Base-by-base conservation (phyloP, 2,329 filamentous ascomycete genomes). In the Aspergillus novofumigatus region DNA sequence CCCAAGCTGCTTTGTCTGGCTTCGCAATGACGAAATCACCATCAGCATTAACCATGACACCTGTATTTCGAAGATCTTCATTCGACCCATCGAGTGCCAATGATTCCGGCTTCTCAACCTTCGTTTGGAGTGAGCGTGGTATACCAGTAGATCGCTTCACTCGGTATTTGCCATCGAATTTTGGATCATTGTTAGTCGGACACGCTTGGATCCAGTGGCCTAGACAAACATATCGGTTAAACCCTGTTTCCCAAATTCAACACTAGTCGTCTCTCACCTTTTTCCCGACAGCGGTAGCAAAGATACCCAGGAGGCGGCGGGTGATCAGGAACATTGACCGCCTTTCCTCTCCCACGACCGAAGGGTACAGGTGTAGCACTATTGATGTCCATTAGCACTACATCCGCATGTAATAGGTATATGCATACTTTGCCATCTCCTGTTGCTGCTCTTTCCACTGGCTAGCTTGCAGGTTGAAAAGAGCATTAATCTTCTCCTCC, bases 141-240 rank as follows among this genome's bases (percentile, higher is more conserved):
- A 99, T 99, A 64, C 94, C 94, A 45, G 94, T 99, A 4, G 94
- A 97, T 59, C 93, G 88, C 81, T 97, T 97, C 63, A 97, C 91
- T 59, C 93, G 87, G 51, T 92, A 91, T 54, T 91, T 89, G 65
- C 92, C 92, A 76, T 99, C 94, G 74, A 92, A 97, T 59, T 92
- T 92, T 3, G 94, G 93, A 65, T 99, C 92, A 72, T 96, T 91
- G 73, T 99, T 99, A n/a, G 93, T 99, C 6, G 94, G 94, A 70
- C 94, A 99, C 53, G 91, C 85, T 77, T 97, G 93, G 61, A 99
- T 99, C 93, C 93, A 99, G 74, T 99, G 94, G n/a, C 92, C 80
- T 83, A 61, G 56, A 48, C n/a, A 35, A 42, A 38, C 55, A 54
- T 56, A 62, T 77, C 66, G 77, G 69, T 56, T 53, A 54, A 52